phyloP scores from a whole-genome alignment of 371 early-diverging fungal species.

The Mycotypha africana region DNA sequence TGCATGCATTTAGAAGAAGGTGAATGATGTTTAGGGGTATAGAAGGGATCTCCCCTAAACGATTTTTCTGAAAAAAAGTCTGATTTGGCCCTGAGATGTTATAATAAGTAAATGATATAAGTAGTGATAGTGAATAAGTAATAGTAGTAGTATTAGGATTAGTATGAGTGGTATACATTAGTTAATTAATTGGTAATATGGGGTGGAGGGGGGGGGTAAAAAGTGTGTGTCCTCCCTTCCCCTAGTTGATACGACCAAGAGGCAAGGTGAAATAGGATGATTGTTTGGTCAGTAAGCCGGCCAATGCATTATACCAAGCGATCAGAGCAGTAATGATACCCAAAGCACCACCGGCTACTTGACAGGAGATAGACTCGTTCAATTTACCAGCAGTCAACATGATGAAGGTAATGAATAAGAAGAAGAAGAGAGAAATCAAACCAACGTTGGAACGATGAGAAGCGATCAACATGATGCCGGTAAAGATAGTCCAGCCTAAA shows the following conservation, averaged over 20 bases:
- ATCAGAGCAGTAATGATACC: slow-evolving; percentile 64
- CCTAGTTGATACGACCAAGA: slow-evolving; percentile 27
- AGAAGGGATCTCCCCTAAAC: too few relatives aligned
- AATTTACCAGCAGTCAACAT: slow-evolving; percentile 51
- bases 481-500: slow-evolving; percentile 68
- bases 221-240: too few relatives aligned
- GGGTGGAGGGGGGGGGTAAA: too few relatives aligned
- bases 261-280: slow-evolving; percentile 59
- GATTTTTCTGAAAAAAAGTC: too few relatives aligned
- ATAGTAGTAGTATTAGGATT: too few relatives aligned
- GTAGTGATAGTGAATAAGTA: too few relatives aligned
- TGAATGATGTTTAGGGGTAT: too few relatives aligned
- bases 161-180: too few relatives aligned
- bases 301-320: slow-evolving; percentile 71
- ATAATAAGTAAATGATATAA: too few relatives aligned
- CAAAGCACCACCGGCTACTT: slow-evolving; percentile 59
- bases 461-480: slow-evolving; percentile 64
- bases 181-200: too few relatives aligned
- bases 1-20: too few relatives aligned
- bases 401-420: slow-evolving; percentile 62
- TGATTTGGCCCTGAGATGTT: too few relatives aligned
- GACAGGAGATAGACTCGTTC: slow-evolving; percentile 22
- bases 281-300: slow-evolving; percentile 52
- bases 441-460: slow-evolving; percentile 59
- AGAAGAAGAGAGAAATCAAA: slow-evolving; percentile 57